Conservation (phyloP, 2,329 filamentous ascomycete species). For the Botrytis deweyae region DNA sequence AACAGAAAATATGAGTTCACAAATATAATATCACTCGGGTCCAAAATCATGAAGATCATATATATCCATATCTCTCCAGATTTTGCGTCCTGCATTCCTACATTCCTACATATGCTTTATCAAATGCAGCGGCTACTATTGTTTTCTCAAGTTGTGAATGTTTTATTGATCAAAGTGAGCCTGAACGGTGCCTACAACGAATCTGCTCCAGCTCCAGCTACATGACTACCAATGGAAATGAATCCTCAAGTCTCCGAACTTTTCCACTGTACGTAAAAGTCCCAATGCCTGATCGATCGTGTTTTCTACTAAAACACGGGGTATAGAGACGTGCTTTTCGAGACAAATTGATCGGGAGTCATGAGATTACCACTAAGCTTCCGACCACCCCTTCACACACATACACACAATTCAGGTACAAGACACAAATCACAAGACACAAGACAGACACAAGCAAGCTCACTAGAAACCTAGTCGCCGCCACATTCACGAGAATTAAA, state of each 20-base stretch:
- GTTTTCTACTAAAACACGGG: not conserved
- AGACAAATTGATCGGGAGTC: not conserved
- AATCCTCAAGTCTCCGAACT: not conserved
- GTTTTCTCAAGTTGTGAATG: not conserved
- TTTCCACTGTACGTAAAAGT: not conserved
- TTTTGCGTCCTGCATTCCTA: not conserved
- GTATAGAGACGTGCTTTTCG: not conserved
- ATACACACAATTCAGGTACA: not conserved
- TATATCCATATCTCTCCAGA: not conserved
- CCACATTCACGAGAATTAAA: not conserved
- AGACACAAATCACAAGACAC: not conserved
- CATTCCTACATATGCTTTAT: not conserved
- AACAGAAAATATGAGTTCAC: not conserved
- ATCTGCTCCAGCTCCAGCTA: not conserved
- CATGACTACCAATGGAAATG: not conserved
- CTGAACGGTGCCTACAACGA: not conserved
- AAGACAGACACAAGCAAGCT: not conserved
- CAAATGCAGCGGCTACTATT: rapidly evolving
- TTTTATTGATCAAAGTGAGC: not conserved
- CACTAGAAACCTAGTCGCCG: not conserved
- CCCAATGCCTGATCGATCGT: not conserved
- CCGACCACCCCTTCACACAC: not conserved
- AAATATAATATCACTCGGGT: not conserved
- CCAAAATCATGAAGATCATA: not conserved
- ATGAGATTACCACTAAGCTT: no score